Percentiles rank a stretch among this genome's conserved stretches.
Conservation (phyloP, 257 asterid genomes). For the Solanum medicagineum region DNA sequence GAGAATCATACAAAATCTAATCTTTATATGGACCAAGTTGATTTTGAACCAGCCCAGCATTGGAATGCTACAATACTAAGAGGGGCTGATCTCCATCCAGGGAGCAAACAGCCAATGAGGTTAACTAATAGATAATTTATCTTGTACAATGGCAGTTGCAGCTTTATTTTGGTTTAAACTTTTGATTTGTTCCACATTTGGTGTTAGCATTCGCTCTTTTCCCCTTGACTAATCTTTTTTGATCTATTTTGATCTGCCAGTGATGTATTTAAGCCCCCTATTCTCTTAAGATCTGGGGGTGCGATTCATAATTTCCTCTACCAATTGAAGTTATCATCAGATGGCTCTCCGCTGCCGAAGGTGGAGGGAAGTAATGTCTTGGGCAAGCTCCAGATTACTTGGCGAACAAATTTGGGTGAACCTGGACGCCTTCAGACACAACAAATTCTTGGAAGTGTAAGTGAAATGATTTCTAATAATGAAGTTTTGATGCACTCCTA, state of each 20-base stretch:
- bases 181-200: neutral
- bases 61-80: slow-evolving; percentile 71
- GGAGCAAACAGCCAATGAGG: slow-evolving; percentile 37
- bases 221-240: neutral
- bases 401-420: slow-evolving; percentile 99
- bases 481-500: neutral
- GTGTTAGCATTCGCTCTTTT: neutral
- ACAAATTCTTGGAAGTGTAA: slow-evolving; percentile 91
- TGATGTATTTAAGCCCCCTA: slow-evolving; percentile 60
- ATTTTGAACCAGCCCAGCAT: slow-evolving; percentile 84
- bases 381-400: slow-evolving; percentile 93
- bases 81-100: slow-evolving; percentile 36
- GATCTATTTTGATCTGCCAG: slow-evolving; percentile 21
- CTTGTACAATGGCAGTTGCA: neutral
- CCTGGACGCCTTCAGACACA: slow-evolving; percentile 99
- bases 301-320: slow-evolving; percentile 88
- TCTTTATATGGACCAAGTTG: slow-evolving; percentile 98
- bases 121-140: slow-evolving; percentile 8
- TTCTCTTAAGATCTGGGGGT: slow-evolving; percentile 78
- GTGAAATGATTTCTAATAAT: slow-evolving; percentile 10
- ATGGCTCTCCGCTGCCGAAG: slow-evolving; percentile 50
- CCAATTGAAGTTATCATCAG: slow-evolving; percentile 53
- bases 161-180: neutral
- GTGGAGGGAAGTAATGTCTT: slow-evolving; percentile 86
- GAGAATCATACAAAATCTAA: slow-evolving; percentile 93